These are phyloP conservation scores for Fusarium musae DNA, from an alignment of 2,329 filamentous ascomycete species.

Conservation along the genomic window DNA sequence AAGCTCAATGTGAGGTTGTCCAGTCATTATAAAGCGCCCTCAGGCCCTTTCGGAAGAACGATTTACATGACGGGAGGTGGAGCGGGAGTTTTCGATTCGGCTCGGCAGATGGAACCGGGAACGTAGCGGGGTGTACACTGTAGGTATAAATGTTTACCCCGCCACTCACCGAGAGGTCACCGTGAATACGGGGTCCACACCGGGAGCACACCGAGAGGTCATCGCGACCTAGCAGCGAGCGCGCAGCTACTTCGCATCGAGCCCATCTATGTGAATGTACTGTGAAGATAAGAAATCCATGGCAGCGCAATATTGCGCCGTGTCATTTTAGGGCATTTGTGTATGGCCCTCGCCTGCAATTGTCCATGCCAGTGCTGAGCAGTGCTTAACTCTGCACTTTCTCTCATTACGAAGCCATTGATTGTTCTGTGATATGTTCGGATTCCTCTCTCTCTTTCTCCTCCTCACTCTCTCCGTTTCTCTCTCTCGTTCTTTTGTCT, in stretches of 20 bases:
- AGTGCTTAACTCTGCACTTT: background rate
- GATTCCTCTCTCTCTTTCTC: background rate
- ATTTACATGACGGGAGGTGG: slow-evolving; percentile 44
- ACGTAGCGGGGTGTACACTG: slow-evolving; percentile 22
- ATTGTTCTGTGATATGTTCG: background rate
- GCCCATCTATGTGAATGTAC: background rate
- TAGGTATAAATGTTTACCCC: slow-evolving; percentile 46
- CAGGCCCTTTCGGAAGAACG: slow-evolving; percentile 39
- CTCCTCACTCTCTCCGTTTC: background rate
- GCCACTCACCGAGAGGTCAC: slow-evolving; percentile 36
- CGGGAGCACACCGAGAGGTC: slow-evolving; percentile 6
- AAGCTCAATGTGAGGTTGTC: background rate
- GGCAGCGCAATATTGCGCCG: too few species aligned
- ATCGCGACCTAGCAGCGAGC: background rate
- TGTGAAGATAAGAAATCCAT: background rate
- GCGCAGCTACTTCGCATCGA: background rate
- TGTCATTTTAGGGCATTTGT: background rate
- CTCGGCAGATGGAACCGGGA: slow-evolving; percentile 48
- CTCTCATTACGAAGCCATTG: background rate
- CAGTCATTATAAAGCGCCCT: slow-evolving; percentile 11
- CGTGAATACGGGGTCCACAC: slow-evolving; percentile 2
- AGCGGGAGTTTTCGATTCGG: slow-evolving; percentile 35
- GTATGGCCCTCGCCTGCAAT: background rate
- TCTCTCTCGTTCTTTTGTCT: background rate
- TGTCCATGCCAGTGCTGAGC: background rate